These are phyloP conservation scores for Gastrolobium villosum DNA, from an alignment of 306 rosid species.

Conservation along the genomic window DNA sequence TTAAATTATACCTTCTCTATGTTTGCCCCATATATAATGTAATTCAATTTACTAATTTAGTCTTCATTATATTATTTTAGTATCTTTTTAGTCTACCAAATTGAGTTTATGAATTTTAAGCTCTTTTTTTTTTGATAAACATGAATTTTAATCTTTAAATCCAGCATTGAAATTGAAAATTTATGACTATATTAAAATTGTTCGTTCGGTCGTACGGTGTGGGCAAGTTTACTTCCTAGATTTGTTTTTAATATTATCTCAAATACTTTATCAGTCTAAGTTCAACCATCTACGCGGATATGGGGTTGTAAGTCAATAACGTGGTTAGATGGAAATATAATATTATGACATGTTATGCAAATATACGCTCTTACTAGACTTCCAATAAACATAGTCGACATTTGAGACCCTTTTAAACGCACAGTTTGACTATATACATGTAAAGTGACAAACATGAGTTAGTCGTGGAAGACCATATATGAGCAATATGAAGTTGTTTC, in stretches of 20 bases:
- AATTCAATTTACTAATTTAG: background rate
- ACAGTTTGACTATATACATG: background rate
- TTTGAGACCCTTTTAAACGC: background rate
- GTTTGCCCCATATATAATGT: too few relatives aligned
- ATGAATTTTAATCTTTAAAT: background rate
- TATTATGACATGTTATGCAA: constrained; percentile 17
- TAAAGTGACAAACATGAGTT: background rate
- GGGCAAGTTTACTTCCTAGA: background rate
- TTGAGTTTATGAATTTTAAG: background rate
- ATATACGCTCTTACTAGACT: background rate
- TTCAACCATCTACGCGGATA: constrained; percentile 14
- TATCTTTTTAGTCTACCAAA: background rate
- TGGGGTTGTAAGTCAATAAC: constrained; percentile 29
- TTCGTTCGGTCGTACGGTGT: background rate
- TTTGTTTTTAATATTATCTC: background rate
- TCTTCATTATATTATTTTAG: background rate
- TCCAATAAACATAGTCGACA: background rate
- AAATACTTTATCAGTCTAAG: background rate
- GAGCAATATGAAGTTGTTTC: background rate
- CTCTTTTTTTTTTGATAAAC: too few relatives aligned
- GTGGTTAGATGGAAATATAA: background rate
- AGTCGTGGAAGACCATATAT: background rate
- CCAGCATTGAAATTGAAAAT: background rate
- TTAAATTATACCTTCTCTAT: too few relatives aligned
- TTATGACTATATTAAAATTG: background rate